A percentile compares a stretch with the other conserved stretches of the same genome.
These are phyloP conservation scores for Pseudogymnoascus sp. DNA, from an alignment of 2,329 filamentous ascomycete genomes.

Conservation along the genomic window DNA sequence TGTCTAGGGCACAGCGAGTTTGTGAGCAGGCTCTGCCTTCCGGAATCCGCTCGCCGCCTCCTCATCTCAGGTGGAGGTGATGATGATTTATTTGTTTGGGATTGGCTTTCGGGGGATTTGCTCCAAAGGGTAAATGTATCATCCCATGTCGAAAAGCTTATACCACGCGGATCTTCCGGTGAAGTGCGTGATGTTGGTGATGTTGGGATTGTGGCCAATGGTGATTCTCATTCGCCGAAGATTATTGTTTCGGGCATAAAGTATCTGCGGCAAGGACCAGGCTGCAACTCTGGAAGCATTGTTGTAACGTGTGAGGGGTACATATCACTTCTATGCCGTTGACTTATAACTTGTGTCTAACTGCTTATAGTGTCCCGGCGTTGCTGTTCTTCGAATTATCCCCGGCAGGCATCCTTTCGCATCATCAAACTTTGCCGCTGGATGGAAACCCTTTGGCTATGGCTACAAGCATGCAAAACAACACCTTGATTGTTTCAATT, in stretches of 20 bases:
- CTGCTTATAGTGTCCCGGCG: slow-evolving; percentile 42
- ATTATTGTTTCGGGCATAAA: slow-evolving; percentile 31
- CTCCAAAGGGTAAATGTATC: slow-evolving; percentile 48
- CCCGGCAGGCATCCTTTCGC: slow-evolving; percentile 40
- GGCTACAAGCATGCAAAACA: slow-evolving; percentile 18
- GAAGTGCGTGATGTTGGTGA: not conserved
- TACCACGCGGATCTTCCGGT: slow-evolving; percentile 18
- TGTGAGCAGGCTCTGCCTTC: slow-evolving; percentile 66
- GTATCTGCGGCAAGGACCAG: slow-evolving; percentile 22
- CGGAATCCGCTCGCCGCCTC: slow-evolving; percentile 44
- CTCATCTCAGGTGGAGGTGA: slow-evolving; percentile 87
- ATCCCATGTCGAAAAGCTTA: slow-evolving; percentile 32
- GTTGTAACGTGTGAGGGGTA: slow-evolving; percentile 53
- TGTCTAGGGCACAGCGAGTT: slow-evolving; percentile 86
- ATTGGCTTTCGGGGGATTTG: slow-evolving; percentile 52
- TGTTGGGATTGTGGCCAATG: slow-evolving; percentile 10
- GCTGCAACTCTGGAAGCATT: slow-evolving; percentile 33
- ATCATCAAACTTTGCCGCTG: slow-evolving; percentile 44
- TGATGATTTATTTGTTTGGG: slow-evolving; percentile 68
- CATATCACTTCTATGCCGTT: slow-evolving; percentile 21
- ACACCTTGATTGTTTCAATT: slow-evolving; percentile 39
- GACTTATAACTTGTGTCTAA: slow-evolving; percentile 18
- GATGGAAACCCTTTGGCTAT: slow-evolving; percentile 49
- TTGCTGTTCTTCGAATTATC: slow-evolving; percentile 57
- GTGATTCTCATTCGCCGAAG: slow-evolving; percentile 19